Percentiles rank a stretch among this genome's conserved stretches.
These are phyloP conservation scores for Sabuloglossum arenarium DNA, from an alignment of 495 filamentous ascomycete species.

Conservation along the genomic window DNA sequence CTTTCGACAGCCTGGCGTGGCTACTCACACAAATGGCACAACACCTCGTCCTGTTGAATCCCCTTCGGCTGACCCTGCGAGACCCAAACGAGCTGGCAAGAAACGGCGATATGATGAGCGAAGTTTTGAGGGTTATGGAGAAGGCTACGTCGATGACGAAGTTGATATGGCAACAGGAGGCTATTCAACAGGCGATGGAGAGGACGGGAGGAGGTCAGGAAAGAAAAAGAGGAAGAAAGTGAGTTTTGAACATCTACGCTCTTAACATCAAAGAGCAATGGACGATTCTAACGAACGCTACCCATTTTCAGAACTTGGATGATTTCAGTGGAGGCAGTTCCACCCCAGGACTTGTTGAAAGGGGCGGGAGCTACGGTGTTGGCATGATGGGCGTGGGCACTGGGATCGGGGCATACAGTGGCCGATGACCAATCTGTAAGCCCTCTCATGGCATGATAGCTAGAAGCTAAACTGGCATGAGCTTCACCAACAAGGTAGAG, in stretches of 20 bases:
- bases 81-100: slow-evolving; percentile 36
- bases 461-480: neutral
- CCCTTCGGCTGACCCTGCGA: slow-evolving; percentile 14
- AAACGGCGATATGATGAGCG: slow-evolving; percentile 48
- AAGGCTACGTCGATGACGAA: slow-evolving; percentile 40
- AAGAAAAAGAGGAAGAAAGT: slow-evolving; percentile 22
- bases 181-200: slow-evolving; percentile 12
- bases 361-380: slow-evolving; percentile 3
- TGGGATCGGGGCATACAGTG: slow-evolving; percentile 2
- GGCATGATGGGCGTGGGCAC: slow-evolving; percentile 4
- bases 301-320: neutral
- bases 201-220: slow-evolving; percentile 13
- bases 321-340: neutral
- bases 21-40: slow-evolving; percentile 8
- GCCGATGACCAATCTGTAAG: neutral
- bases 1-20: neutral
- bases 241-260: neutral
- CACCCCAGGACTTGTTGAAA: neutral
- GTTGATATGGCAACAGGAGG: slow-evolving; percentile 21
- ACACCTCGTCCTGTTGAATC: slow-evolving; percentile 17
- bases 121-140: slow-evolving; percentile 48
- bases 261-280: neutral
- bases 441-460: neutral
- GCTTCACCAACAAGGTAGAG: neutral
- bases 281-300: neutral